Evolutionary conservation across 306 rosid genomes (phyloP), one percentile per base, ranked within the genome.

Genomic region (Corylus heterophylla): DNA sequence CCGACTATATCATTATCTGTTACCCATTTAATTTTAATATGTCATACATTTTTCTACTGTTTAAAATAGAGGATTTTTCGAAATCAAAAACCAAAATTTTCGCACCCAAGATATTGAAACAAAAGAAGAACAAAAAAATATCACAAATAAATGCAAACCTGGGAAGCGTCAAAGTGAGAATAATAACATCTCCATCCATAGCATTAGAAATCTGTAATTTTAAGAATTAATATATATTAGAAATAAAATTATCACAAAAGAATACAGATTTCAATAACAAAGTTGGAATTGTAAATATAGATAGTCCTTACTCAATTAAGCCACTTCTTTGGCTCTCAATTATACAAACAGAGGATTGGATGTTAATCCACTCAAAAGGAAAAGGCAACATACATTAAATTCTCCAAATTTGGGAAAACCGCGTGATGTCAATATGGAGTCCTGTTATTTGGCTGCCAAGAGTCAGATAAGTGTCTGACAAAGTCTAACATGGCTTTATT

Each of bases 141-240:
- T 11, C 52, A 49, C 14, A 49, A 49, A 49, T 4, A 49, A 49
- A 2, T 49, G 52, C 52, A 49, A 25, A 58, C 66, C 66, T 58
- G 66, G 66, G 66, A 58, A n/a, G 16, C 66, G 37, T 58, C 37
- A 20, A 58, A 58, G 35, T 59, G 37, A 59, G 13, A 59, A 25
- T 59, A 25, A 22, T 59, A 59, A 59, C 6, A 59, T 59, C 66
- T 59, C 66, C 66, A 59, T 25, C 35, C 66, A 10, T 59, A 25
- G 66, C 16, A 59, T 25, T 37, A 59, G 66, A 59, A 25, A 59
- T 59, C 66, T 59, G 66, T 59, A 35, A 59, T 59, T 59, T 55
- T 59, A 59, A 25, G 66, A 3, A 59, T 25, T 25, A 59, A 59
- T 3, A 25, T 54, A 54, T 12, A 22, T 59, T 11, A 59, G 35